Evolutionary conservation across 1,284 basidiomycete species (phyloP).

Genomic region (Ustilago bromivora): DNA sequence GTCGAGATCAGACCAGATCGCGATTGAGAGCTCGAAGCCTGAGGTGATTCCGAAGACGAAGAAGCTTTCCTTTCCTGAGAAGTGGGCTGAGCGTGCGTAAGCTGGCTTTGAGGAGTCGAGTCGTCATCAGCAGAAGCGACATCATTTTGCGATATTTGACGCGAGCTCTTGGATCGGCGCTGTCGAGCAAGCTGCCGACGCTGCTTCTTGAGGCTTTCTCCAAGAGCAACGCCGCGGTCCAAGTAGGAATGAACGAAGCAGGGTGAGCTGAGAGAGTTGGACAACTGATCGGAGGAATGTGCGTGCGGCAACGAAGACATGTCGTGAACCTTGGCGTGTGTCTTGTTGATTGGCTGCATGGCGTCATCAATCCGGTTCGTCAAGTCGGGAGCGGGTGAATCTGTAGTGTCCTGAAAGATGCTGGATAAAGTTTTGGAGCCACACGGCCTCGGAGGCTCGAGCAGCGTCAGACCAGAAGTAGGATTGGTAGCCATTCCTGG

Average conservation of each 20-base stretch:
- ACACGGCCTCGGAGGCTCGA: slow-evolving; percentile 27
- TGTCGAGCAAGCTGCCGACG: slow-evolving; percentile 38
- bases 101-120: slow-evolving; percentile 8
- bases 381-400: slow-evolving; percentile 24
- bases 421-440: slow-evolving; percentile 22
- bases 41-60: slow-evolving; percentile 1
- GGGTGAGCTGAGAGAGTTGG: slow-evolving; percentile 39
- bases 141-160: slow-evolving; percentile 30
- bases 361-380: slow-evolving; percentile 10
- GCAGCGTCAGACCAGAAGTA: slow-evolving; percentile 33
- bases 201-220: slow-evolving; percentile 50
- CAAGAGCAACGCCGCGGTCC: slow-evolving; percentile 50
- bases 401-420: slow-evolving; percentile 25
- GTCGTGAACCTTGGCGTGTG: slow-evolving; percentile 50
- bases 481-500: slow-evolving; percentile 50
- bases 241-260: slow-evolving; percentile 63
- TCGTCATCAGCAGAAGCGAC: slow-evolving; percentile 33
- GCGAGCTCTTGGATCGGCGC: slow-evolving; percentile 14
- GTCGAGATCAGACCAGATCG: slow-evolving; percentile 3
- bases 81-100: slow-evolving; percentile 1
- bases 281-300: slow-evolving; percentile 19
- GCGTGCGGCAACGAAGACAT: slow-evolving; percentile 38
- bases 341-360: slow-evolving; percentile 30
- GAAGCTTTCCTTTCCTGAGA: slow-evolving; percentile 1
- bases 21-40: neutral